Evolutionary conservation across 768 basidiomycete species (phyloP).

Genomic region (Kondoa subrosea): DNA sequence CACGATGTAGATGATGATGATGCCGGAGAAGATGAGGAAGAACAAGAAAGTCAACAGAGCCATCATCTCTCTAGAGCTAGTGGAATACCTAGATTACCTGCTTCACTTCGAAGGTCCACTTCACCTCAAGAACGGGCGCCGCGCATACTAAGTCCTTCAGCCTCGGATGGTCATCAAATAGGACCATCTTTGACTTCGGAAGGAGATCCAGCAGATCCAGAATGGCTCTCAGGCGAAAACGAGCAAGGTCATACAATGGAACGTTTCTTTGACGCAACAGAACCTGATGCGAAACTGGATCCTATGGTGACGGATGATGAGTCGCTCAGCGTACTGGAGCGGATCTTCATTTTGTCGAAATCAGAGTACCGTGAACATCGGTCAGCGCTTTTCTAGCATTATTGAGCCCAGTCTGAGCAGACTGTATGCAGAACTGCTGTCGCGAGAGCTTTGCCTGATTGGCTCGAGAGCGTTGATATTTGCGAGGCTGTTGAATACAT

Average conservation of each 20-base stretch:
- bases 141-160: neutral
- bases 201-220: neutral
- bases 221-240: neutral
- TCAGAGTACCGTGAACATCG: slow-evolving; percentile 17
- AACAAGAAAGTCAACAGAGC: neutral
- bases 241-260: neutral
- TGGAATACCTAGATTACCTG: neutral
- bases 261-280: neutral
- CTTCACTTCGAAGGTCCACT: neutral
- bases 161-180: neutral
- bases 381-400: neutral
- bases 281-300: neutral
- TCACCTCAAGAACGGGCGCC: neutral
- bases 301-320: slow-evolving; percentile 1
- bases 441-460: slow-evolving; percentile 59
- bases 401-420: neutral
- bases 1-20: neutral
- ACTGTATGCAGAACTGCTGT: slow-evolving; percentile 35
- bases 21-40: slow-evolving; percentile 4
- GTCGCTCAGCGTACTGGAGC: slow-evolving; percentile 14
- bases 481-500: slow-evolving; percentile 86
- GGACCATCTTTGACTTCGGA: neutral
- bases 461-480: slow-evolving; percentile 57
- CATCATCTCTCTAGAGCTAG: neutral
- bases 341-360: slow-evolving; percentile 19